phyloP scores from a whole-genome alignment of 2,329 filamentous ascomycete species.

The Pestalotiopsis fici region DNA sequence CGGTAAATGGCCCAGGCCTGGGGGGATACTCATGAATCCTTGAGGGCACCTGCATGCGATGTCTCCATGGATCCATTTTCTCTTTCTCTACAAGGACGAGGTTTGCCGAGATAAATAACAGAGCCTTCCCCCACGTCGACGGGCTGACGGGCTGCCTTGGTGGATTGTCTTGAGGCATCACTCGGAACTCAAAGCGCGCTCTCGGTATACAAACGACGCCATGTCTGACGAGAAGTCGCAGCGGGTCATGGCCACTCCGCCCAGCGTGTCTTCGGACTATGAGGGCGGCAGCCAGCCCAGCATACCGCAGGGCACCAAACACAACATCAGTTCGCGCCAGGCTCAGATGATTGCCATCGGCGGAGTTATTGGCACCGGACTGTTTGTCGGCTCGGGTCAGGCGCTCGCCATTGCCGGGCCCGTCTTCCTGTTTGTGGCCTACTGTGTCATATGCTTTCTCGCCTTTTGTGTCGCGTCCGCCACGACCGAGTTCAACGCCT shows the following conservation, averaged over 20 bases:
- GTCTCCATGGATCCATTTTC: background rate
- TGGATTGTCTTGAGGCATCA: background rate
- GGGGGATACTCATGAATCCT: background rate
- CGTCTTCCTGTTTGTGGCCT: slow-evolving; percentile 43
- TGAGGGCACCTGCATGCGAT: background rate
- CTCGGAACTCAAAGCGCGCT: background rate
- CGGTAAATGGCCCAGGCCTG: background rate
- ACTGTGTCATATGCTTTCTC: slow-evolving; percentile 49
- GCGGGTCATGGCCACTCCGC: background rate
- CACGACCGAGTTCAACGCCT: slow-evolving; percentile 28
- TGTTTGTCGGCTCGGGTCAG: slow-evolving; percentile 40
- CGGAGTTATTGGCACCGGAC: slow-evolving; percentile 35
- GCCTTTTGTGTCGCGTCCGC: slow-evolving; percentile 53
- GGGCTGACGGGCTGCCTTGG: background rate
- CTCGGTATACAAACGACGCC: background rate
- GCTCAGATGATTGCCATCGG: slow-evolving; percentile 17
- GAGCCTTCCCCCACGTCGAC: background rate
- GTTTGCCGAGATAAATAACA: background rate
- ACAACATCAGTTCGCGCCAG: slow-evolving; percentile 7
- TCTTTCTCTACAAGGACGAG: background rate
- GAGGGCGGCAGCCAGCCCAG: background rate
- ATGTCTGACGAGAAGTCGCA: background rate
- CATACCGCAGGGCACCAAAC: background rate
- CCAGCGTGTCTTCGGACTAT: background rate
- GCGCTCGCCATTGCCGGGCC: slow-evolving; percentile 20